Percentiles rank a stretch among this genome's conserved stretches.
Evolutionary conservation across 2,329 filamentous ascomycete genomes (phyloP).

Genomic region (Monilinia aucupariae): DNA sequence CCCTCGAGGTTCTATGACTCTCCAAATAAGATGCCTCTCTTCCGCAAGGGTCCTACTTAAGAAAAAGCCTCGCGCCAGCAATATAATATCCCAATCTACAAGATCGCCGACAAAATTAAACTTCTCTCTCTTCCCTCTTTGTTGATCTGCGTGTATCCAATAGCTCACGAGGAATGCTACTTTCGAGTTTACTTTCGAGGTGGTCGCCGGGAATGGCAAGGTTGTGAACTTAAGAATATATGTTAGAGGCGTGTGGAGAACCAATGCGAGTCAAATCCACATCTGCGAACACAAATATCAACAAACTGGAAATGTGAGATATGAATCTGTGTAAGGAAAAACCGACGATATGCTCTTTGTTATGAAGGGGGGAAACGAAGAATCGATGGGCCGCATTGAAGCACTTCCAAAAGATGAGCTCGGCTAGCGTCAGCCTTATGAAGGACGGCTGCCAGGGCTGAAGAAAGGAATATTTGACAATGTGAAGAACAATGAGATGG

Average conservation of each 20-base stretch:
- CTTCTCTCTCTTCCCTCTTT: no score
- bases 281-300: neutral
- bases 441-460: conserved; percentile 4
- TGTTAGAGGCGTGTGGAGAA: neutral
- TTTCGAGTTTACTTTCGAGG: neutral
- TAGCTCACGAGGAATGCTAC: neutral
- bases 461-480: conserved; percentile 15
- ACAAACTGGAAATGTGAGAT: no score
- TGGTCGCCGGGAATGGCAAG: neutral
- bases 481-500: conserved; percentile 4
- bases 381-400: neutral
- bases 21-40: neutral
- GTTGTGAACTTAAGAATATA: neutral
- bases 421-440: conserved; percentile 16
- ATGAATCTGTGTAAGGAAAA: no score
- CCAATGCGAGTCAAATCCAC: neutral
- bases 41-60: neutral
- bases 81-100: neutral
- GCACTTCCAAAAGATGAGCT: conserved; percentile 5
- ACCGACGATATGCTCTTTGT: conserved; percentile 7
- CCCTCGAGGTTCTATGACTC: neutral
- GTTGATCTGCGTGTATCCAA: neutral
- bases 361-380: neutral
- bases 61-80: no score
- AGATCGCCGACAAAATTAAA: no score